Percentiles rank a stretch among this genome's conserved stretches.
These are phyloP conservation scores for Allium fistulosum DNA, from an alignment of 106 monocot genomes.

Conservation along the genomic window DNA sequence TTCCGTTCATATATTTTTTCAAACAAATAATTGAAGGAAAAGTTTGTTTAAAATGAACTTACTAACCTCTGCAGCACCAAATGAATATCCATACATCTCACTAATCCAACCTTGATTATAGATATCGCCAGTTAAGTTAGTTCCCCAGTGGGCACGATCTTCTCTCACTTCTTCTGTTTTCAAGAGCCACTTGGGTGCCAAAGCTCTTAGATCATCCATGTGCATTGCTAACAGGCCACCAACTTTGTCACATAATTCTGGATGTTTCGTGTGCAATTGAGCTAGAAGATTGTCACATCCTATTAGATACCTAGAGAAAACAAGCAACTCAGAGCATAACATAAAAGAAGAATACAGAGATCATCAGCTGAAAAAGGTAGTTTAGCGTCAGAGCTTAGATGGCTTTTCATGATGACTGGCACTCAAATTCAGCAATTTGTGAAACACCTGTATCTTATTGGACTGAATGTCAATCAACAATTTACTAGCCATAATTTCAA, in stretches of 20 bases:
- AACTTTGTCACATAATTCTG: constrained; percentile 95
- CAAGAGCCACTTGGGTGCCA: constrained; percentile 94
- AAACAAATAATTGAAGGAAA: too few relatives aligned
- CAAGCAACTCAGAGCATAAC: background rate
- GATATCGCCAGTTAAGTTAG: constrained; percentile 93
- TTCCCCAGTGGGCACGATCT: constrained; percentile 85
- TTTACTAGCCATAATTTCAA: too few relatives aligned
- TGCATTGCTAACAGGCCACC: constrained; percentile 95
- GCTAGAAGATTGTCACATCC: constrained; percentile 98
- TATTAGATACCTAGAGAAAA: constrained; percentile 54
- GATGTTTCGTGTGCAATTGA: constrained; percentile 77
- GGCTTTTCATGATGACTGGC: too few relatives aligned
- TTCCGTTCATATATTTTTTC: too few relatives aligned
- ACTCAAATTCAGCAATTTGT: too few relatives aligned
- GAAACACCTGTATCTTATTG: too few relatives aligned
- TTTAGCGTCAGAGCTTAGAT: too few relatives aligned
- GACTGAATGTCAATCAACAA: too few relatives aligned
- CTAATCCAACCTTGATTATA: constrained; percentile 96
- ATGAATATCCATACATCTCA: constrained; percentile 99
- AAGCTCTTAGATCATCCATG: constrained; percentile 81
- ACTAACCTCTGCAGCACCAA: constrained; percentile 97
- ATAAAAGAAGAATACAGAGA: too few relatives aligned
- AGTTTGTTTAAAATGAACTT: background rate
- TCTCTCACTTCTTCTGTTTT: constrained; percentile 96
- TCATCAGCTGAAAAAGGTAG: too few relatives aligned